phyloP scores from a whole-genome alignment of 2,329 filamentous ascomycete species.

The Botrytis porri region DNA sequence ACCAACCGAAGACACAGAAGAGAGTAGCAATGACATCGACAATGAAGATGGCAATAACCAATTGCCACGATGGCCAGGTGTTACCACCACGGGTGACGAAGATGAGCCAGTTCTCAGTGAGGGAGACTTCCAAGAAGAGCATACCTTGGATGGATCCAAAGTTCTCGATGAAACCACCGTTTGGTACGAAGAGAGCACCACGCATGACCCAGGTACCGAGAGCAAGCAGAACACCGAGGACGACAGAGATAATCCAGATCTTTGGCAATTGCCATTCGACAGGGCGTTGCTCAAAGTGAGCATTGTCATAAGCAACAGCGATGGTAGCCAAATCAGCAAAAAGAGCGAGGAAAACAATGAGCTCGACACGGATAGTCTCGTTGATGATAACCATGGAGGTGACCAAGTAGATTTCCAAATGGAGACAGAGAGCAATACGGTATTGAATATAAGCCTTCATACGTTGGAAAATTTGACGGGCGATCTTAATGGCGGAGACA shows the following conservation, averaged over 20 bases:
- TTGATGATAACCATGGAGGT: conserved; percentile 78
- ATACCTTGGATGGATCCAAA: conserved; percentile 73
- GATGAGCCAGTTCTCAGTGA: conserved; percentile 77
- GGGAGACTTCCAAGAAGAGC: conserved; percentile 68
- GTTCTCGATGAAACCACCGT: conserved; percentile 72
- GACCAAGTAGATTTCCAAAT: conserved; percentile 79
- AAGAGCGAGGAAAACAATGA: conserved; percentile 76
- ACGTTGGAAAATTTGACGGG: conserved; percentile 92
- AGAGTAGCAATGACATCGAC: conserved; percentile 71
- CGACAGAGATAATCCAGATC: conserved; percentile 73
- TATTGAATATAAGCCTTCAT: conserved; percentile 97
- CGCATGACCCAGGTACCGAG: conserved; percentile 71
- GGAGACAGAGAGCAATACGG: conserved; percentile 87
- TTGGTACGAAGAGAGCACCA: conserved; percentile 64
- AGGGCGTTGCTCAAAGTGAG: conserved; percentile 69
- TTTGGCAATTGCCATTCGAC: conserved; percentile 80
- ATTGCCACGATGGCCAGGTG: conserved; percentile 73
- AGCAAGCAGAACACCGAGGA: conserved; percentile 66
- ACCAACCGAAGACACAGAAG: conserved; percentile 74
- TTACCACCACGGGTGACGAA: conserved; percentile 72
- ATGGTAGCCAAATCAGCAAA: conserved; percentile 79
- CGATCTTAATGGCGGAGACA: conserved; percentile 89
- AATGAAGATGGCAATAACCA: conserved; percentile 66
- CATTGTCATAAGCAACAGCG: conserved; percentile 76
- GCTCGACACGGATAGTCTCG: conserved; percentile 68